Conservation (phyloP, 148 eudicot species). For the Chenopodium album region DNA sequence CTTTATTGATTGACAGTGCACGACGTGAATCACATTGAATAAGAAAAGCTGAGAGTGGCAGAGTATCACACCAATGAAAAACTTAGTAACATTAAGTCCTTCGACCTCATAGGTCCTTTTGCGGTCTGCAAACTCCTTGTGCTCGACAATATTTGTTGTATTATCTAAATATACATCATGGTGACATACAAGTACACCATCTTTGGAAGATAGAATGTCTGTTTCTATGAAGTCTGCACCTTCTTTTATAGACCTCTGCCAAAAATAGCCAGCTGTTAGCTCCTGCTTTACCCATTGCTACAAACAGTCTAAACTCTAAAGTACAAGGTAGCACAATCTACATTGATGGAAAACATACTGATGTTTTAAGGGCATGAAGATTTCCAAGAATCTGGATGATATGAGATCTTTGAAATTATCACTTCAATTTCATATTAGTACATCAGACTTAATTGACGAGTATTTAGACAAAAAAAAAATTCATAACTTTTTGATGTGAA, state of each 20-base stretch:
- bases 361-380: background rate
- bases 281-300: background rate
- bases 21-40: background rate
- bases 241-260: constrained; percentile 87
- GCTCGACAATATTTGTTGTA: constrained; percentile 64
- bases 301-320: too few relatives aligned
- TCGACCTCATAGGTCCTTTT: constrained; percentile 71
- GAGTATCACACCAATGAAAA: constrained; percentile 44
- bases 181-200: constrained; percentile 67
- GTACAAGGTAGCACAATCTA: background rate
- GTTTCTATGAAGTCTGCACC: constrained; percentile 90
- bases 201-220: constrained; percentile 69
- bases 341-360: background rate
- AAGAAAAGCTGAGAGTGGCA: background rate
- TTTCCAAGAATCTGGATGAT: background rate
- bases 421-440: background rate
- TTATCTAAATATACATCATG: constrained; percentile 75
- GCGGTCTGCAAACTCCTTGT: constrained; percentile 64
- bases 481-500: background rate
- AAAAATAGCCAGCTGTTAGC: background rate
- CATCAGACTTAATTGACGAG: too few relatives aligned
- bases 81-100: constrained; percentile 66
- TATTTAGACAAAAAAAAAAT: too few relatives aligned
- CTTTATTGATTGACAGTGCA: too few relatives aligned
- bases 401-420: background rate